Evolutionary conservation across 2,329 filamentous ascomycete species (phyloP).

Genomic region (Colletotrichum sp.): DNA sequence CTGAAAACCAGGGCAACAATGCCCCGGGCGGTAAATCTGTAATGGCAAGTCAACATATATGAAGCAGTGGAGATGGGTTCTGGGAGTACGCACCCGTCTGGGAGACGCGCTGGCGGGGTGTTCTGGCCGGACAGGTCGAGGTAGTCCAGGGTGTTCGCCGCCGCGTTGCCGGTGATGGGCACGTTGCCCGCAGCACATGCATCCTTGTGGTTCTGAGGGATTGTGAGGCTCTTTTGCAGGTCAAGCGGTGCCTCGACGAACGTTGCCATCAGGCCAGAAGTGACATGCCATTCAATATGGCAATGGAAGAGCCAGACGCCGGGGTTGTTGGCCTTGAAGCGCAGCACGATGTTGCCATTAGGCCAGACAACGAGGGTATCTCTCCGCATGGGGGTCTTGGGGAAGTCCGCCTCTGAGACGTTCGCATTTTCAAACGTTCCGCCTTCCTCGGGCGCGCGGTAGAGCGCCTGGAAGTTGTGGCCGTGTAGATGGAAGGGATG

Average conservation of each 20-base stretch:
- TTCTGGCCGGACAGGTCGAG: constrained; percentile 70
- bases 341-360: constrained; percentile 70
- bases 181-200: constrained; percentile 59
- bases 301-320: constrained; percentile 78
- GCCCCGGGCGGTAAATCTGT: constrained; percentile 69
- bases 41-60: background rate
- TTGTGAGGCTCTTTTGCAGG: constrained; percentile 62
- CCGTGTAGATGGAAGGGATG: constrained; percentile 84
- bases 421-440: constrained; percentile 58
- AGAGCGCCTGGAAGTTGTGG: constrained; percentile 73
- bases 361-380: constrained; percentile 72
- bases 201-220: constrained; percentile 65
- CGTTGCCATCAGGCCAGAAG: constrained; percentile 68
- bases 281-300: constrained; percentile 80
- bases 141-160: constrained; percentile 69
- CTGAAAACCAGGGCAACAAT: constrained; percentile 79
- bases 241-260: constrained; percentile 67
- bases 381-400: constrained; percentile 64
- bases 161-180: constrained; percentile 72
- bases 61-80: background rate
- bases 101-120: constrained; percentile 57
- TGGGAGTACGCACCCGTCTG: constrained; percentile 59
- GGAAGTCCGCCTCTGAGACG: constrained; percentile 50
- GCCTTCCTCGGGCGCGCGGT: constrained; percentile 62
- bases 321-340: constrained; percentile 73